Base-by-base conservation (phyloP, 2,329 filamentous ascomycete species). In the Alternaria tenuissima region DNA sequence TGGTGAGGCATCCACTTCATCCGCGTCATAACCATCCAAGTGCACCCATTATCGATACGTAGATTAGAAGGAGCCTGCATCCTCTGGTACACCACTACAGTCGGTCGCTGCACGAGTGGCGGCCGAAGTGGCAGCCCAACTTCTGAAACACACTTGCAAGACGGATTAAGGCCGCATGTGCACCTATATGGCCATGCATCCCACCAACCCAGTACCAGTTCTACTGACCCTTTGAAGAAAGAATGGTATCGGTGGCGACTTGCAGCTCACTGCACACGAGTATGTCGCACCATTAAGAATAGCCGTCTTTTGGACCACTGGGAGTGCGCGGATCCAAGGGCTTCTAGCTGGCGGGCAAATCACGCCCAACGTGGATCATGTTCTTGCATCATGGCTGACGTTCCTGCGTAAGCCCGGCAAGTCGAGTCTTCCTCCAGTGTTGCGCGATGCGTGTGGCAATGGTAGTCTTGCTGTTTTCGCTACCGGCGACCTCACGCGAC, bases 201-300 rank as follows among this genome's bases (percentile, higher is more conserved):
- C 60, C 62, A 61, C 65, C 69, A 72, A 71, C 70, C 62, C 66
- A 57, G 57, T 41, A 24, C 34, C 66, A 57, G 57, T 41, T 28
- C 34, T 59, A 26, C 42, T 56, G 64, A 55, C 59, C 63, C 69
- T 67, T 68, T 64, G 63, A 66, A 61, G 53, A 61, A 60, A 60
- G 34, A 51, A 62, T 44, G 53, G 57, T 59, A 55, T 52, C 38
- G 58, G 63, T 66, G 62, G 70, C 65, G 63, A 70, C 54, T 41
- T 74, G 72, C 72, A 73, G 66, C 57, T 49, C 55, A 63, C 55
- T 57, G 63, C 57, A 52, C 57, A 52, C 46, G 64, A 64, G 57
- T 55, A 44, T 67, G 75, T 78, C 73, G 72, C 75, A 78, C 75
- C 75, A 78, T 75, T 24, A 55, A 59, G 63, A 49, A 65, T 65